Evolutionary conservation across 805 yeast genomes (phyloP).

Genomic region (Jamesozyma jinghongensis): DNA sequence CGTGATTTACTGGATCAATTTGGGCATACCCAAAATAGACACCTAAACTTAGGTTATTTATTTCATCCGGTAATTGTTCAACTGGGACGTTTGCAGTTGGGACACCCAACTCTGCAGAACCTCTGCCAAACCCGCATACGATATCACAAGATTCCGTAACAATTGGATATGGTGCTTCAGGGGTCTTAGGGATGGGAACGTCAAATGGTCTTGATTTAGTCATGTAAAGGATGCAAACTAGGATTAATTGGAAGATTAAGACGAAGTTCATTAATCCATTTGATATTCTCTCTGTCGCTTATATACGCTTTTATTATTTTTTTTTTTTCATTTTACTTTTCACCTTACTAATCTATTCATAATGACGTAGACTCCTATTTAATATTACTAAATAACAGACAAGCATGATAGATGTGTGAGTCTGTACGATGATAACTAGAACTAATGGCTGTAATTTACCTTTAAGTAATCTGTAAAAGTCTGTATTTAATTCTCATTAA

Average conservation of each 20-base stretch:
- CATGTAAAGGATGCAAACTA: slow-evolving; percentile 2
- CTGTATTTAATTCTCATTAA: too few relatives aligned
- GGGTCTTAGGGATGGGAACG: slow-evolving; percentile 33
- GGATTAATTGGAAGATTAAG: slow-evolving; percentile 3
- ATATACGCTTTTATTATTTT: too few relatives aligned
- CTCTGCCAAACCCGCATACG: slow-evolving; percentile 88
- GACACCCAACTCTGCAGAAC: slow-evolving; percentile 84
- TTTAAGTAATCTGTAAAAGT: too few relatives aligned
- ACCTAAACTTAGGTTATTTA: slow-evolving; percentile 52
- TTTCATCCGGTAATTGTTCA: slow-evolving; percentile 34
- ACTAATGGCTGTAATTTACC: too few relatives aligned
- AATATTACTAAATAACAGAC: too few relatives aligned
- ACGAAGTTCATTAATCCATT: slow-evolving; percentile 2
- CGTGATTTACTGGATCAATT: slow-evolving; percentile 20
- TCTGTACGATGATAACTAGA: too few relatives aligned
- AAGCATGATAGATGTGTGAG: too few relatives aligned
- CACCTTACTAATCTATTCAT: too few relatives aligned
- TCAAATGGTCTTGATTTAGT: slow-evolving; percentile 17
- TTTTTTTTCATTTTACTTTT: neutral
- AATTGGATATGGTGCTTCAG: slow-evolving; percentile 42
- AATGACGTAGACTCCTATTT: too few relatives aligned
- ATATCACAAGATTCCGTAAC: slow-evolving; percentile 39
- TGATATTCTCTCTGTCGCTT: too few relatives aligned
- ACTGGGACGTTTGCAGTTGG: slow-evolving; percentile 91
- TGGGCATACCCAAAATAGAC: slow-evolving; percentile 80